Percentiles rank a stretch among this genome's conserved stretches.
phyloP scores from a whole-genome alignment of 2,329 filamentous ascomycete genomes.

The Lachnellula willkommii region DNA sequence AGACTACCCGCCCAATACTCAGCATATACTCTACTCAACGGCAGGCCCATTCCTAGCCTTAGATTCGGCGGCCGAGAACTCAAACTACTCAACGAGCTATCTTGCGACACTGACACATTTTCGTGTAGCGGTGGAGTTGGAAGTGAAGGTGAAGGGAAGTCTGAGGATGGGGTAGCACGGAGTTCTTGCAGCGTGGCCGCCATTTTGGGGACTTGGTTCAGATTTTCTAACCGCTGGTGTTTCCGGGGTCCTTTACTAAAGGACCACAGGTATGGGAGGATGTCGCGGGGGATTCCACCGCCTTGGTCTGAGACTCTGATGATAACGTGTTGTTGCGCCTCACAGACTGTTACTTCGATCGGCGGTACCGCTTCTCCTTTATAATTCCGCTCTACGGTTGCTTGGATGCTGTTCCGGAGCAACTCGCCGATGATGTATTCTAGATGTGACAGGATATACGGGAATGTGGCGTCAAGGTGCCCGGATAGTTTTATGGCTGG shows the following conservation, averaged over 20 bases:
- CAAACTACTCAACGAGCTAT: slow-evolving; percentile 66
- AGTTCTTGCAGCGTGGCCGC: slow-evolving; percentile 91
- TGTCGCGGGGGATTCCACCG: slow-evolving; percentile 80
- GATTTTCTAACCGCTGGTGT: slow-evolving; percentile 72
- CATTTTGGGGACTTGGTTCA: slow-evolving; percentile 82
- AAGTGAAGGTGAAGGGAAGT: not conserved
- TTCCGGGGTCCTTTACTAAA: slow-evolving; percentile 89
- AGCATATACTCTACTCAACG: slow-evolving; percentile 89
- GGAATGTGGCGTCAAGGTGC: slow-evolving; percentile 84
- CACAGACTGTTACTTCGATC: slow-evolving; percentile 91
- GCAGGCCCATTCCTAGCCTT: slow-evolving; percentile 85
- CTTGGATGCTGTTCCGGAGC: slow-evolving; percentile 89
- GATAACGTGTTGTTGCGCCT: slow-evolving; percentile 90
- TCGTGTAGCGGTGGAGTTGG: not conserved
- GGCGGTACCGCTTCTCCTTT: slow-evolving; percentile 44
- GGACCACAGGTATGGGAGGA: slow-evolving; percentile 89
- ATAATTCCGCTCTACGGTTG: slow-evolving; percentile 65
- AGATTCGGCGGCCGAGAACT: slow-evolving; percentile 81
- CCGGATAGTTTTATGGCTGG: slow-evolving; percentile 80
- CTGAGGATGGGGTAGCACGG: slow-evolving; percentile 36
- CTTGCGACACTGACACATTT: slow-evolving; percentile 5
- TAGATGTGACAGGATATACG: slow-evolving; percentile 91
- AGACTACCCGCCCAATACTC: slow-evolving; percentile 97
- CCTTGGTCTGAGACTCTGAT: slow-evolving; percentile 94
- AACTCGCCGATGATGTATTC: slow-evolving; percentile 98